Evolutionary conservation across 2,329 filamentous ascomycete genomes (phyloP).

Genomic region (Phialemoniopsis sp.): DNA sequence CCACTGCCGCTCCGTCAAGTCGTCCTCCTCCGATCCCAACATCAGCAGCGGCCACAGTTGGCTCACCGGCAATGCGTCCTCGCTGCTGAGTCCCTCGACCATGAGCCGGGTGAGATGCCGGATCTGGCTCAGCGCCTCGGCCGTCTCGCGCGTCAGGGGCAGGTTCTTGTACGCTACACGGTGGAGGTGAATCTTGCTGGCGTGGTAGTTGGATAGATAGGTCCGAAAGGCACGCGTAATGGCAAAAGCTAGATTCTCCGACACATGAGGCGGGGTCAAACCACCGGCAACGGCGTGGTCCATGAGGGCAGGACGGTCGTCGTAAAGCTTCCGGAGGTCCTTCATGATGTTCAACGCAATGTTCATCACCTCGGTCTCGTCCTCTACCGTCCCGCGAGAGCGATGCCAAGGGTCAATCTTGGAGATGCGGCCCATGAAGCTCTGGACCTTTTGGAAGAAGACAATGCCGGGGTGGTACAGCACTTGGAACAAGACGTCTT

Average conservation of each 20-base stretch:
- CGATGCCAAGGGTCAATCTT: conserved; percentile 52
- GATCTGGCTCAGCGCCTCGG: conserved; percentile 40
- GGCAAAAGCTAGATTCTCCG: conserved; percentile 39
- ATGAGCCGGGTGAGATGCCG: conserved; percentile 39
- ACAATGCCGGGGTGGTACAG: conserved; percentile 47
- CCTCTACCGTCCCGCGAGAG: conserved; percentile 47
- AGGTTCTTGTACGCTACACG: conserved; percentile 49
- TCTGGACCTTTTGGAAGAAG: conserved; percentile 53
- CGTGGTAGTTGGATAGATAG: conserved; percentile 51
- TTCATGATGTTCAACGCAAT: conserved; percentile 42
- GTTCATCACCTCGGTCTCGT: conserved; percentile 53
- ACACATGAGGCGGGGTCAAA: conserved; percentile 38
- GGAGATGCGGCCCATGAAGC: conserved; percentile 50
- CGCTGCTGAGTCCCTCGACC: conserved; percentile 26
- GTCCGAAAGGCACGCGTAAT: conserved; percentile 47
- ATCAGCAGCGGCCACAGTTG: conserved; percentile 53
- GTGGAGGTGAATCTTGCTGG: conserved; percentile 49
- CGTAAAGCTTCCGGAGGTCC: conserved; percentile 44
- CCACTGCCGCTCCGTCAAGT: conserved; percentile 39
- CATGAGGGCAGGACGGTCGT: conserved; percentile 46
- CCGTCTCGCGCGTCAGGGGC: conserved; percentile 42
- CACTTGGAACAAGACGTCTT: conserved; percentile 47
- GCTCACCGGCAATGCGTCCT: conserved; percentile 45
- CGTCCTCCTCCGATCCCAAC: conserved; percentile 48
- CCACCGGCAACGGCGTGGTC: conserved; percentile 48